phyloP scores from a whole-genome alignment of 208 protist genomes.

The Histomonas meleagridis region DNA sequence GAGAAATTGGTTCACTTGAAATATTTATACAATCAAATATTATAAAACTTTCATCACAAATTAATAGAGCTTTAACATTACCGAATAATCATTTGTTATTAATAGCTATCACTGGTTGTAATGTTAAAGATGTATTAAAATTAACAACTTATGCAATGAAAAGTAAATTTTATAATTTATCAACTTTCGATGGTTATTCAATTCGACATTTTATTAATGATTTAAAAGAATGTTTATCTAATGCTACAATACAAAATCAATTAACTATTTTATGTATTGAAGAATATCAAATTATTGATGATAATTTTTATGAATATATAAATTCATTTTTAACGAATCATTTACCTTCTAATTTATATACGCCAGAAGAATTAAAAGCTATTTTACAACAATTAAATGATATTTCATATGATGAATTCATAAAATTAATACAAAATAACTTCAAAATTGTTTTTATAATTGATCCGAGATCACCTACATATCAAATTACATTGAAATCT shows the following conservation, averaged over 20 bases:
- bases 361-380: not conserved
- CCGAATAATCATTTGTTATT: not conserved
- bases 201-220: not conserved
- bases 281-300: not conserved
- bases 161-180: not conserved
- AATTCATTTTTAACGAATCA: not conserved
- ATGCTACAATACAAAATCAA: not conserved
- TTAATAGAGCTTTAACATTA: not conserved
- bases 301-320: not conserved
- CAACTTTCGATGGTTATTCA: constrained; percentile 22
- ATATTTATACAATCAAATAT: not conserved
- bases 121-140: not conserved
- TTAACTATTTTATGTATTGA: not conserved
- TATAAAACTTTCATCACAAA: not conserved
- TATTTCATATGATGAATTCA: constrained; percentile 13
- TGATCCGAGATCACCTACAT: not conserved
- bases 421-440: not conserved
- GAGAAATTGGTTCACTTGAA: not conserved
- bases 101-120: not conserved
- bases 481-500: not conserved
- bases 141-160: not conserved
- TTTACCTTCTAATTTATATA: not conserved
- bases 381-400: not conserved
- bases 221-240: not conserved
- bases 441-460: not conserved